Conservation (phyloP, 1,139 yeast species). For the Trichomonascaceae sp. region DNA sequence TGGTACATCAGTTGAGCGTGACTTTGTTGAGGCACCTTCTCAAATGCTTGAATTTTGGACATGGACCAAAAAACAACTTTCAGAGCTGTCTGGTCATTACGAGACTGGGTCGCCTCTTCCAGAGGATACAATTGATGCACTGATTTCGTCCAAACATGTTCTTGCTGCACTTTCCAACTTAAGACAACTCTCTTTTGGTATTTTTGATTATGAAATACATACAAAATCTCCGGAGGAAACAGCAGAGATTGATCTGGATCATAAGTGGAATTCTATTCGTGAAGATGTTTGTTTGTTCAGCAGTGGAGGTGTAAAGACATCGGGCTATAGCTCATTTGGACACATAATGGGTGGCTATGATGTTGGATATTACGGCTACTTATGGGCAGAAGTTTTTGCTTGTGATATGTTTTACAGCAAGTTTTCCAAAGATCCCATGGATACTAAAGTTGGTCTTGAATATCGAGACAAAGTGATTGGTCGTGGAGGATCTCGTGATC, state of each 20-base stretch:
- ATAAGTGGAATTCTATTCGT: slow-evolving; percentile 59
- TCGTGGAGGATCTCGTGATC: slow-evolving; percentile 70
- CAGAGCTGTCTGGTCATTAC: slow-evolving; percentile 59
- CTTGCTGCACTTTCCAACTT: slow-evolving; percentile 64
- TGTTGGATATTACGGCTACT: slow-evolving; percentile 80
- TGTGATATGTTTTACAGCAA: slow-evolving; percentile 74
- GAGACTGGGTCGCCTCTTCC: slow-evolving; percentile 50
- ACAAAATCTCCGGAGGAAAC: slow-evolving; percentile 39
- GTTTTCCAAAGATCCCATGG: slow-evolving; percentile 64
- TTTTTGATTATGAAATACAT: slow-evolving; percentile 71
- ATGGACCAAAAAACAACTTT: slow-evolving; percentile 63
- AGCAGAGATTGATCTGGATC: slow-evolving; percentile 33
- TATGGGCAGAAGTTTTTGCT: slow-evolving; percentile 82
- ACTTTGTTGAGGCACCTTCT: slow-evolving; percentile 86
- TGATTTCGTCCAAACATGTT: slow-evolving; percentile 65
- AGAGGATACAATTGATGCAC: slow-evolving; percentile 53
- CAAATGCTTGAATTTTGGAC: slow-evolving; percentile 89
- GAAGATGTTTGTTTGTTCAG: slow-evolving; percentile 52
- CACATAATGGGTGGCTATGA: slow-evolving; percentile 83
- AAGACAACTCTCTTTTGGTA: slow-evolving; percentile 71
- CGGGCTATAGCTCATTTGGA: slow-evolving; percentile 72
- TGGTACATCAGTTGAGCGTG: slow-evolving; percentile 73
- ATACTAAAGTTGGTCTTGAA: slow-evolving; percentile 51
- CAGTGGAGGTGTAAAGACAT: slow-evolving; percentile 45
- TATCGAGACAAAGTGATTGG: slow-evolving; percentile 67